Conservation (phyloP, 2,329 filamentous ascomycete genomes). For the Colletotrichum nymphaeae region DNA sequence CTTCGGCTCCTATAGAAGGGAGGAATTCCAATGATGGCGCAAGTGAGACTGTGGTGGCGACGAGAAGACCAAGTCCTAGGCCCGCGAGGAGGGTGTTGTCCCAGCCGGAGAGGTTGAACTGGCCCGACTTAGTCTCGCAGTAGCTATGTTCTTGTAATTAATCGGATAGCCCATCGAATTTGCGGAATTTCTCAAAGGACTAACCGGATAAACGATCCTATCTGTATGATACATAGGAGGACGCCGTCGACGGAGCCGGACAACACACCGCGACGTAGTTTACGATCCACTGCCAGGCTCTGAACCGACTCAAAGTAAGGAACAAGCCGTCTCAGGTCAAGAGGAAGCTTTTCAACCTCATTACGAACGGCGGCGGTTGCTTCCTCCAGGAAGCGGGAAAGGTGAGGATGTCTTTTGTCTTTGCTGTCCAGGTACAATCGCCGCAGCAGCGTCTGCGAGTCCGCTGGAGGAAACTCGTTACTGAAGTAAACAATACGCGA, state of each 20-base stretch:
- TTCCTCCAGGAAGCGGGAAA: too few species aligned
- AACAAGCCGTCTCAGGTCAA: too few species aligned
- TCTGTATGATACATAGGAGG: conserved; percentile 72
- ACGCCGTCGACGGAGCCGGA: conserved; percentile 65
- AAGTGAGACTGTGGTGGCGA: conserved; percentile 73
- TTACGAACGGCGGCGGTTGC: too few species aligned
- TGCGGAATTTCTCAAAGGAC: conserved; percentile 40
- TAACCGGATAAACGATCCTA: conserved; percentile 77
- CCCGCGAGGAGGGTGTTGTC: conserved; percentile 68
- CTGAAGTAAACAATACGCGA: too few species aligned
- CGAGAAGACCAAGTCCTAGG: conserved; percentile 76
- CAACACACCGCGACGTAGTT: too few species aligned
- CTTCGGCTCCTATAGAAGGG: conserved; percentile 70
- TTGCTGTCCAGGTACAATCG: too few species aligned
- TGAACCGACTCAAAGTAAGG: too few species aligned
- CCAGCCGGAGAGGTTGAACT: conserved; percentile 56
- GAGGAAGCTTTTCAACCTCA: too few species aligned
- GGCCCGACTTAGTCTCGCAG: conserved; percentile 63
- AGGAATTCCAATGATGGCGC: conserved; percentile 72
- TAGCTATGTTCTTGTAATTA: conserved; percentile 53
- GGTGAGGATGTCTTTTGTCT: too few species aligned
- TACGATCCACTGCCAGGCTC: too few species aligned
- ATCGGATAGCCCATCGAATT: neutral
- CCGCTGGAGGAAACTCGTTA: too few species aligned
- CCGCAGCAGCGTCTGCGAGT: too few species aligned